A percentile compares a stretch with the other conserved stretches of the same genome.
phyloP scores from a whole-genome alignment of 176 grass and related monocot species.

The Phoenix dactylifera region DNA sequence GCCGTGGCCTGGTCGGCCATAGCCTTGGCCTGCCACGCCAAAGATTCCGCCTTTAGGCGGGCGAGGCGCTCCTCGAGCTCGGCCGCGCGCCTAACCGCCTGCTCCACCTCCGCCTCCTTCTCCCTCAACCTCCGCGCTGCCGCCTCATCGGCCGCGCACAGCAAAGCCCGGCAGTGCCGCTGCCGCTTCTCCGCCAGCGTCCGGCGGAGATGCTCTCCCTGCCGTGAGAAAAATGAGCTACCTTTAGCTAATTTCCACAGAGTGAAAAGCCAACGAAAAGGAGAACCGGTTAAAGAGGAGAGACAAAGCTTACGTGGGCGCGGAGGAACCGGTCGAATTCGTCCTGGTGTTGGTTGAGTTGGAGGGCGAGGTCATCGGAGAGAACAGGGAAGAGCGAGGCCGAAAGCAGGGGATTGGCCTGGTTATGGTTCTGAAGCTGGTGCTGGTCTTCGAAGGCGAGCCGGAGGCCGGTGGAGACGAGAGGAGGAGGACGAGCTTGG shows the following conservation, averaged over 20 bases:
- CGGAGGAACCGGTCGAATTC: conserved; percentile 64
- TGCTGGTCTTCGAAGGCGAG: conserved; percentile 35
- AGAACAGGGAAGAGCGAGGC: conserved; percentile 31
- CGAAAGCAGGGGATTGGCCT: conserved; percentile 7
- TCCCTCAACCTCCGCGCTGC: conserved; percentile 35
- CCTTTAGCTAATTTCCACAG: too few species aligned
- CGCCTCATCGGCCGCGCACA: conserved; percentile 25
- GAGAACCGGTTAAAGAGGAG: too few species aligned
- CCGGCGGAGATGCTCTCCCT: conserved; percentile 48
- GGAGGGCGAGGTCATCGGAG: conserved; percentile 35
- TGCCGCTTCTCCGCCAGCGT: conserved; percentile 25
- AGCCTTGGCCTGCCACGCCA: conserved; percentile 62
- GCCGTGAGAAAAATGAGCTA: background rate
- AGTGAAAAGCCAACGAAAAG: background rate
- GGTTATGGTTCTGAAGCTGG: background rate
- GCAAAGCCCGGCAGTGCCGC: conserved; percentile 38
- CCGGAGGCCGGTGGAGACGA: conserved; percentile 29
- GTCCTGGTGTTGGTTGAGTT: conserved; percentile 34
- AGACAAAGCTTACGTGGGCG: conserved; percentile 37
- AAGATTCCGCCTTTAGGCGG: conserved; percentile 38
- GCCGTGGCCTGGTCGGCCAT: conserved; percentile 52
- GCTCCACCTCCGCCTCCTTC: conserved; percentile 47
- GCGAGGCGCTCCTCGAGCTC: conserved; percentile 54
- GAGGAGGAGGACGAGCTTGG: conserved; percentile 16
- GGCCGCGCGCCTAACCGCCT: conserved; percentile 24